Conservation (phyloP, 1,284 basidiomycete species). For the Flammula alnicola region DNA sequence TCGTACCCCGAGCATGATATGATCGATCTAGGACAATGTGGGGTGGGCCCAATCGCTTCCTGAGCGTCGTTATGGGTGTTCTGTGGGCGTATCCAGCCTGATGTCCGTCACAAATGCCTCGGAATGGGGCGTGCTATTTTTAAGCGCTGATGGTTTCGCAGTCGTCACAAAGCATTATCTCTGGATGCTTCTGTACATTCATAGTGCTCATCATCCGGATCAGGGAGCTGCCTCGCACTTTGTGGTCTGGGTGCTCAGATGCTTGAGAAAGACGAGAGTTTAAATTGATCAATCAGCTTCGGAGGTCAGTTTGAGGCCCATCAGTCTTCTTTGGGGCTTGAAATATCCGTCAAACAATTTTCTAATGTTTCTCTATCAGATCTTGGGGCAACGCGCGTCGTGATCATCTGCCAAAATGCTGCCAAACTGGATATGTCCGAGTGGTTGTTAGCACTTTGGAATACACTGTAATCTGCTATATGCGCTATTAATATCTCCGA, state of each 20-base stretch:
- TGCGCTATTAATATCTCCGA: slow-evolving; percentile 1
- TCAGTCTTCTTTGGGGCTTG: background rate
- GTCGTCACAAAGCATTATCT: background rate
- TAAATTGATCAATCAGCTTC: slow-evolving; percentile 5
- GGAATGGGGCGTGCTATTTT: too few species aligned
- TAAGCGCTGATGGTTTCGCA: background rate
- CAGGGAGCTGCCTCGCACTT: background rate
- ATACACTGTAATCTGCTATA: background rate
- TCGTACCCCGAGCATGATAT: background rate
- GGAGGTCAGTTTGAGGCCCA: background rate
- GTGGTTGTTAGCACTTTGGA: background rate
- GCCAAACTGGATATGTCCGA: background rate
- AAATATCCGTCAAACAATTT: background rate
- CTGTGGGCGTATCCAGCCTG: too few species aligned
- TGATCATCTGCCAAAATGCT: slow-evolving; percentile 2
- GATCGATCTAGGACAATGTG: too few species aligned
- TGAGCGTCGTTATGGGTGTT: too few species aligned
- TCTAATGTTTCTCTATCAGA: slow-evolving; percentile 3
- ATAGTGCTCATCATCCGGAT: background rate
- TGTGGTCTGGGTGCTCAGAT: background rate
- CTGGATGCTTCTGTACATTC: too few species aligned
- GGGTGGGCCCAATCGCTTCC: too few species aligned
- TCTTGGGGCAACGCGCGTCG: background rate
- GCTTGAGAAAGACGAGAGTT: background rate
- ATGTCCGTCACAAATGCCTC: too few species aligned